Evolutionary conservation across 257 asterid species (phyloP).

Genomic region (Paulownia fortunei): DNA sequence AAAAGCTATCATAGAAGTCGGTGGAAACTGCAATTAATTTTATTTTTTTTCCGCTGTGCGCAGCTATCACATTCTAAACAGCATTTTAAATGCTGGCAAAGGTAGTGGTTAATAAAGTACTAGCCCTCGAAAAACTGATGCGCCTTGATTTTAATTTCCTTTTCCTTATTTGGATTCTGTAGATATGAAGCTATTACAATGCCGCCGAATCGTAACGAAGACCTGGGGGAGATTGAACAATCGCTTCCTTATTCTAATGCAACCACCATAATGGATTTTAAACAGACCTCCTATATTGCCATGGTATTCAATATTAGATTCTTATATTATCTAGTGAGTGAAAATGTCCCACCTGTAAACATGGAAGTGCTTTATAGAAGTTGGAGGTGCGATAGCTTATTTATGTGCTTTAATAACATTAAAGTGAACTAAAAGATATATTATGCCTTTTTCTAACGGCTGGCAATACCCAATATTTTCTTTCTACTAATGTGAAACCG

Average conservation of each 20-base stretch:
- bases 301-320: constrained; percentile 54
- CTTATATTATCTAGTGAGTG: constrained; percentile 8
- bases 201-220: constrained; percentile 64
- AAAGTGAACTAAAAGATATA: constrained; percentile 6
- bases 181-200: constrained; percentile 69
- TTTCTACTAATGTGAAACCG: constrained; percentile 19
- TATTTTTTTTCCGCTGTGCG: neutral
- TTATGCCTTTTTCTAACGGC: neutral
- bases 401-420: constrained; percentile 1
- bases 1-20: constrained; percentile 4
- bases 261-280: constrained; percentile 59
- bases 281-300: constrained; percentile 64
- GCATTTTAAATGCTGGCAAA: neutral
- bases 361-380: constrained; percentile 20
- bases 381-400: neutral
- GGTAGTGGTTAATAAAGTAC: constrained; percentile 9
- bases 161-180: constrained; percentile 6
- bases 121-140: neutral
- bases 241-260: constrained; percentile 50
- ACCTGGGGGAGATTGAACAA: constrained; percentile 63
- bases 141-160: constrained; percentile 13
- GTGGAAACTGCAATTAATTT: constrained; percentile 13
- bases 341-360: constrained; percentile 13
- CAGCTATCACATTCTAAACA: neutral
- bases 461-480: constrained; percentile 7